These are phyloP conservation scores for Carex sylvatica DNA, from an alignment of 202 grass and related monocot genomes.

Conservation along the genomic window DNA sequence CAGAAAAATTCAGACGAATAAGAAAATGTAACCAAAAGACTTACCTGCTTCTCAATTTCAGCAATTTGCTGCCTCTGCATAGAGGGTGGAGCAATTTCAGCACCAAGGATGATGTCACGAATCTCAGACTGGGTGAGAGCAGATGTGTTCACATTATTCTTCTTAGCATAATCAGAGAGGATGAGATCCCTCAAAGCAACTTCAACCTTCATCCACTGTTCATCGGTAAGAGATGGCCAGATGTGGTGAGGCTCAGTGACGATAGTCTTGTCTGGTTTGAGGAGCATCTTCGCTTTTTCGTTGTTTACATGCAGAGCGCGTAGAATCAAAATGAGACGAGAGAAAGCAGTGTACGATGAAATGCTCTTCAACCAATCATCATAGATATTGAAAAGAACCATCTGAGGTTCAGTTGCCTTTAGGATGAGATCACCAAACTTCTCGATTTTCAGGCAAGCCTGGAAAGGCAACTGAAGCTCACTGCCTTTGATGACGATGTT, in stretches of 20 bases:
- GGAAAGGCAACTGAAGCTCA: conserved; percentile 93
- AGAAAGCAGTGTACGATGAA: conserved; percentile 97
- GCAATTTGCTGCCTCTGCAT: conserved; percentile 98
- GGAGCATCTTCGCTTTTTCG: conserved; percentile 98
- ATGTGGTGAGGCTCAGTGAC: conserved; percentile 95
- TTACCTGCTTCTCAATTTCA: conserved; percentile 98
- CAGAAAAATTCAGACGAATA: neutral
- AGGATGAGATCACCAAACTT: conserved; percentile 98
- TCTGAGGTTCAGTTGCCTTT: conserved; percentile 97
- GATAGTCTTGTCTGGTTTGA: conserved; percentile 96
- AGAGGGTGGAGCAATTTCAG: conserved; percentile 94
- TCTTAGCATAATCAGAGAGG: conserved; percentile 98
- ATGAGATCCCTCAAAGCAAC: conserved; percentile 93
- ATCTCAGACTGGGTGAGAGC: conserved; percentile 97
- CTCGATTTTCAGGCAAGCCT: conserved; percentile 98
- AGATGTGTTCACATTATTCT: conserved; percentile 98
- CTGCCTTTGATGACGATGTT: conserved; percentile 99
- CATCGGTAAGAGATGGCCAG: conserved; percentile 88
- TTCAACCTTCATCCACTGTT: conserved; percentile 98
- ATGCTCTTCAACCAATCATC: conserved; percentile 99
- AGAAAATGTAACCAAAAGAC: neutral
- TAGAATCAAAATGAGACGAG: conserved; percentile 88
- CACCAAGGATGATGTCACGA: conserved; percentile 97
- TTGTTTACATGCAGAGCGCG: conserved; percentile 95
- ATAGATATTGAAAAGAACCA: conserved; percentile 97